Conservation (phyloP, 345 rosid genomes). For the Brassica juncea region DNA sequence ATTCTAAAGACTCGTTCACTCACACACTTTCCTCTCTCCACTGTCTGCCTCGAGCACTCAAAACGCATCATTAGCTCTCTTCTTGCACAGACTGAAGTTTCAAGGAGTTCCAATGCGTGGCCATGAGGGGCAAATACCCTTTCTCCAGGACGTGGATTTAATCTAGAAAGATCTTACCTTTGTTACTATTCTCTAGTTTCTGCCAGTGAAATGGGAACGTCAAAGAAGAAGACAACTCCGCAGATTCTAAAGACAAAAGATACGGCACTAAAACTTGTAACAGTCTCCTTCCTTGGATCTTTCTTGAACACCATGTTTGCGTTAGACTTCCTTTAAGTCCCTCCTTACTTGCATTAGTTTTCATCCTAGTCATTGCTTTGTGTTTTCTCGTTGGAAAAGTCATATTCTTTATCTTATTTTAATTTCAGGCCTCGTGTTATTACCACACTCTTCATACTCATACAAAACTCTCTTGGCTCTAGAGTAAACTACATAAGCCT, state of each 20-base stretch:
- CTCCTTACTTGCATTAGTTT: constrained; percentile 4
- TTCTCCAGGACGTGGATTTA: not conserved
- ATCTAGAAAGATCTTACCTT: not conserved
- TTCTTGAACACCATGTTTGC: not conserved
- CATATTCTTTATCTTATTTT: not conserved
- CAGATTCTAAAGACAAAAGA: constrained; percentile 47
- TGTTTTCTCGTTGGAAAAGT: not conserved
- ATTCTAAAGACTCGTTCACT: constrained; percentile 54
- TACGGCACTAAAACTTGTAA: constrained; percentile 60
- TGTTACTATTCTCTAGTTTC: not conserved
- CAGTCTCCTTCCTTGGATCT: not conserved
- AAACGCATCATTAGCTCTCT: constrained; percentile 63
- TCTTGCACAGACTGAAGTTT: constrained; percentile 67
- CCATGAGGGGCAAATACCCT: constrained; percentile 68
- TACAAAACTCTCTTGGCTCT: not conserved
- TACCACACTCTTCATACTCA: not conserved
- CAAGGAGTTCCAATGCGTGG: constrained; percentile 39
- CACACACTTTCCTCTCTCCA: constrained; percentile 72
- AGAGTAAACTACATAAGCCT: not conserved
- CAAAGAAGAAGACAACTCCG: constrained; percentile 42
- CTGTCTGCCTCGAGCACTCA: constrained; percentile 60
- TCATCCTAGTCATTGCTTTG: not conserved
- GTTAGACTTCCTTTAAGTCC: not conserved
- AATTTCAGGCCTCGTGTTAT: not conserved
- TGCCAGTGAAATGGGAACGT: constrained; percentile 26